Base-by-base conservation (phyloP, 176 grass and related monocot genomes). In the Echinochloa phyllopogon region DNA sequence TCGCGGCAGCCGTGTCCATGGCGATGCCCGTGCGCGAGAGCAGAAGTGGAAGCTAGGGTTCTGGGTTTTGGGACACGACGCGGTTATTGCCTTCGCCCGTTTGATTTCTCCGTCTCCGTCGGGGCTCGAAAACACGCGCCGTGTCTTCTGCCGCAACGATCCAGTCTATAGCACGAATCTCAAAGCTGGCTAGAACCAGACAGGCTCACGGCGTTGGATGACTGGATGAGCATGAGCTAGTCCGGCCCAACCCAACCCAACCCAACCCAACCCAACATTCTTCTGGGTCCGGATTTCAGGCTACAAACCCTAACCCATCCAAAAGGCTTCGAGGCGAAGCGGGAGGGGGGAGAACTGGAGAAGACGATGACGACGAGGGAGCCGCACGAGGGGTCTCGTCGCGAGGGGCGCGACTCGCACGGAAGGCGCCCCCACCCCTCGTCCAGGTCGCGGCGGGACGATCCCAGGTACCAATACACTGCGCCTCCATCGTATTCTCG, bases 391-490 rank as follows among this genome's bases (percentile, higher is more conserved):
- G 43, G 80, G 74, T 87, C 87, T 44, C 78, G 85, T 48, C 89
- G 85, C 2, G 87, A 92, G 56, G 85, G 63, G 65, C 93, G 82
- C 3, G 93, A 90, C 45, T 43, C 85, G 33, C 87, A 80, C 74
- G 77, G 82, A 15, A 86, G 85, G 66, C 90, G 85, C 64, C 78
- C 49, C 63, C 63, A 83, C 55, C 86, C 89, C 40, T 84, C 85
- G 10, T 87, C 79, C 25, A 81, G 87, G 72, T 82, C 79, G n/a
- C 85, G 78, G 72, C 76, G 74, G 74, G 87, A 84, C 78, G 79
- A 91, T 44, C 89, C 81, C 65, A 94, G 86, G 92, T 91, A 71
- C 75, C 79, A 76, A 76, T n/a, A 61, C 23, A 4, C 38, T 6
- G n/a, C 42, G 37, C 73, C 6, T 51, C 45, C 68, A 0, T 67